A percentile compares a stretch with the other conserved stretches of the same genome.
These are phyloP conservation scores for Corchorus capsularis DNA, from an alignment of 345 rosid genomes.

Conservation along the genomic window DNA sequence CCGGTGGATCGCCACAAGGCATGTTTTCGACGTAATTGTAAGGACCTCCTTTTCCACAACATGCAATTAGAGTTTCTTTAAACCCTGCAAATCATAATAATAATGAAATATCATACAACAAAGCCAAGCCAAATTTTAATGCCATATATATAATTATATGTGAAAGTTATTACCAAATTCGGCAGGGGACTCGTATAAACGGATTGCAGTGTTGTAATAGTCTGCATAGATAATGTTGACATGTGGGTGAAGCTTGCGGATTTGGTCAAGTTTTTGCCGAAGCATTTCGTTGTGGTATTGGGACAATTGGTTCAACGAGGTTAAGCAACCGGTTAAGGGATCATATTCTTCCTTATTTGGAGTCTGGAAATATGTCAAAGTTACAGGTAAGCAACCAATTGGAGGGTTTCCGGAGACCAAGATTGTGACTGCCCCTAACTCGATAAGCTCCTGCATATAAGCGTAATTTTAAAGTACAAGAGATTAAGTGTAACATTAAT, in stretches of 20 bases:
- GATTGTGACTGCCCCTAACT: too few relatives aligned
- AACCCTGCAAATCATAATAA: too few relatives aligned
- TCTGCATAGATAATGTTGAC: slow-evolving; percentile 38
- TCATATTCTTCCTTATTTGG: slow-evolving; percentile 31
- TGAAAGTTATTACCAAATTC: too few relatives aligned
- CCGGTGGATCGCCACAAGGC: too few relatives aligned
- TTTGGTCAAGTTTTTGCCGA: slow-evolving; percentile 23
- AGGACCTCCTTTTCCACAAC: too few relatives aligned
- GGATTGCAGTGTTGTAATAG: slow-evolving; percentile 36
- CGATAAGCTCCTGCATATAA: slow-evolving; percentile 52
- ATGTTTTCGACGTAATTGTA: too few relatives aligned
- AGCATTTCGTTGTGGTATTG: slow-evolving; percentile 41
- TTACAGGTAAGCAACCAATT: slow-evolving; percentile 36
- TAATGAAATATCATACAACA: too few relatives aligned
- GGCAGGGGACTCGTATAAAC: slow-evolving; percentile 31
- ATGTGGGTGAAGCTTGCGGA: slow-evolving; percentile 33
- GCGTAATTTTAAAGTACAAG: too few relatives aligned
- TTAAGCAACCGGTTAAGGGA: slow-evolving; percentile 42
- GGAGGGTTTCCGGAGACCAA: slow-evolving; percentile 54
- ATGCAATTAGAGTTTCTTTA: too few relatives aligned
- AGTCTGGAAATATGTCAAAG: slow-evolving; percentile 34
- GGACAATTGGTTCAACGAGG: slow-evolving; percentile 41
- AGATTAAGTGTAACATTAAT: too few relatives aligned
- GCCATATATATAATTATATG: too few relatives aligned
- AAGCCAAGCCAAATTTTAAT: too few relatives aligned